phyloP scores from a whole-genome alignment of 2,329 filamentous ascomycete species.

The Eurotiales sp. region DNA sequence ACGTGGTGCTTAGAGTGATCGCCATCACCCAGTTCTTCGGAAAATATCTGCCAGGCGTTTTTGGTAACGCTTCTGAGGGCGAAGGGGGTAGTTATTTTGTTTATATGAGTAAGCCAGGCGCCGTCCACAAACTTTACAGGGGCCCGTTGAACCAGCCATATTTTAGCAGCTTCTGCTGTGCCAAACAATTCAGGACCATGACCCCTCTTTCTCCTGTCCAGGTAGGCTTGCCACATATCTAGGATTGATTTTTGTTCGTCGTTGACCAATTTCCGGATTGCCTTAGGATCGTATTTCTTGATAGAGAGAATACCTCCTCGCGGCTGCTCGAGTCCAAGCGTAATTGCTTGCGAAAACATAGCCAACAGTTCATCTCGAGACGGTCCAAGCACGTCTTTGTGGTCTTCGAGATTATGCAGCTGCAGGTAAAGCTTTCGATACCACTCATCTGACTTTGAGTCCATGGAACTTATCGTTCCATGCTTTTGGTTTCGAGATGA shows the following conservation, averaged over 20 bases:
- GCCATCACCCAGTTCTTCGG: conserved; percentile 51
- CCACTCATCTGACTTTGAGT: background rate
- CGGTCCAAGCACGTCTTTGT: conserved; percentile 31
- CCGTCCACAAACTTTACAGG: conserved; percentile 49
- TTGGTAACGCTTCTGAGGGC: conserved; percentile 37
- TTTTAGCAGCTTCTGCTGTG: conserved; percentile 24
- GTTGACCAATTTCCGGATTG: conserved; percentile 29
- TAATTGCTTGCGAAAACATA: conserved; percentile 33
- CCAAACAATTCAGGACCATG: conserved; percentile 33
- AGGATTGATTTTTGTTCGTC: conserved; percentile 29
- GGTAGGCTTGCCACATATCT: conserved; percentile 32
- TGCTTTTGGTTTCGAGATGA: background rate
- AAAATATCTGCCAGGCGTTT: conserved; percentile 48
- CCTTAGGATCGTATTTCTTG: conserved; percentile 25
- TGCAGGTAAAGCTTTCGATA: conserved; percentile 29
- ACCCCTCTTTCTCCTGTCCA: conserved; percentile 33
- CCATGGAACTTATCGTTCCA: background rate
- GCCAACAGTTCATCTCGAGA: conserved; percentile 31
- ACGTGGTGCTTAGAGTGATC: conserved; percentile 47
- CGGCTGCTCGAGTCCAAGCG: conserved; percentile 18
- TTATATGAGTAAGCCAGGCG: conserved; percentile 47
- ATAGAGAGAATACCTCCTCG: conserved; percentile 23
- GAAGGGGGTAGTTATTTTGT: conserved; percentile 45
- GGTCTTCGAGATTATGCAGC: conserved; percentile 40
- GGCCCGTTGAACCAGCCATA: conserved; percentile 40